These are phyloP conservation scores for Debaryomycetaceae sp. DNA, from an alignment of 1,139 yeast species.

Conservation along the genomic window DNA sequence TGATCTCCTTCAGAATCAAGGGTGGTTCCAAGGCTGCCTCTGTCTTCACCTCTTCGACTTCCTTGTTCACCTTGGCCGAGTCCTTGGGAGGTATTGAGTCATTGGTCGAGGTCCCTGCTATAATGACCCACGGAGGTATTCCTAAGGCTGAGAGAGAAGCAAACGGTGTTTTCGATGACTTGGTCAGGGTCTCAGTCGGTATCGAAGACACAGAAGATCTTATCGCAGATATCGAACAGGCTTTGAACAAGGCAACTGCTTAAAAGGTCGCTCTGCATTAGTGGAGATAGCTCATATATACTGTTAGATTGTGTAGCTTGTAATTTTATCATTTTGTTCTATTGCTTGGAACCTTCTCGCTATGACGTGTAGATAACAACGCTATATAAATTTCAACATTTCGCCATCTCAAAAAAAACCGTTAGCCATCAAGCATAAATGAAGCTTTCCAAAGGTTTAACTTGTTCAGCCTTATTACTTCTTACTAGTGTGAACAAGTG, in stretches of 20 bases:
- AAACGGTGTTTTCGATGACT: constrained; percentile 78
- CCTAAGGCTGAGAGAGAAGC: constrained; percentile 77
- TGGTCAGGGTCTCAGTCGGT: constrained; percentile 82
- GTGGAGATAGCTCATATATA: not conserved
- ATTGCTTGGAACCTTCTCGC: not conserved
- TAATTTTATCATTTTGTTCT: not conserved
- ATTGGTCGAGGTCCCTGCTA: constrained; percentile 83
- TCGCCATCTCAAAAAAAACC: not conserved
- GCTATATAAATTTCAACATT: not conserved
- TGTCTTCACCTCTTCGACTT: constrained; percentile 68
- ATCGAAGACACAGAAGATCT: constrained; percentile 81
- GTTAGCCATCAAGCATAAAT: not conserved
- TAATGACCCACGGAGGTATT: constrained; percentile 92
- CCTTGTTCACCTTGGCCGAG: constrained; percentile 82
- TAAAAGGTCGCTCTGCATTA: not conserved
- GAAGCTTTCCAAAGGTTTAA: not conserved
- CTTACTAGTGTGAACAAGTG: not conserved
- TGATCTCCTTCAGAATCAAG: constrained; percentile 81
- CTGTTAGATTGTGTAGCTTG: not conserved
- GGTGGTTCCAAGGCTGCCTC: constrained; percentile 82
- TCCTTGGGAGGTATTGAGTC: constrained; percentile 91
- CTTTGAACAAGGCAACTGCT: constrained; percentile 40
- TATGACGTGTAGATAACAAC: constrained; percentile 5
- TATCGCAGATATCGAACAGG: constrained; percentile 69
- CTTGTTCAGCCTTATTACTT: constrained; percentile 1